A percentile compares a stretch with the other conserved stretches of the same genome.
These are phyloP conservation scores for Paulownia fortunei DNA, from an alignment of 257 asterid genomes.

Conservation along the genomic window DNA sequence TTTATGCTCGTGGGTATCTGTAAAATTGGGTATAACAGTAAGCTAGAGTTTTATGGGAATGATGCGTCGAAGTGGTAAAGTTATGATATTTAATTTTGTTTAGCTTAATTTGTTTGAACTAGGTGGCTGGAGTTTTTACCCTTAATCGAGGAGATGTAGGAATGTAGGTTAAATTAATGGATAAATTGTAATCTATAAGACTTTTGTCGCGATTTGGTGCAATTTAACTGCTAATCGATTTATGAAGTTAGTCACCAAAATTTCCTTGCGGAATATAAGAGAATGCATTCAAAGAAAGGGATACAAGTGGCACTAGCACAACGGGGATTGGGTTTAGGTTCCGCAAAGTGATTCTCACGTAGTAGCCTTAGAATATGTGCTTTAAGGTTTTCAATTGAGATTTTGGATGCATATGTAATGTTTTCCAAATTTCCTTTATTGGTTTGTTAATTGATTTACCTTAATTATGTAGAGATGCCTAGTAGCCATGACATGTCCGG, in stretches of 20 bases:
- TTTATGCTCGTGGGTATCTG: not conserved
- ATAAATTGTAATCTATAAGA: not conserved
- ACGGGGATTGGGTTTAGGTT: not conserved
- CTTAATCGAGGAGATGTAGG: not conserved
- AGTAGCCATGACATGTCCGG: constrained; percentile 55
- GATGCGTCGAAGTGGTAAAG: not conserved
- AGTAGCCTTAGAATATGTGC: not conserved
- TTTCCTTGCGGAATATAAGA: not conserved
- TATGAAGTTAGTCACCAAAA: not conserved
- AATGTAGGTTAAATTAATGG: not conserved
- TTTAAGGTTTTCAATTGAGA: not conserved
- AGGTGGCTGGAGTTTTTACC: constrained; percentile 3
- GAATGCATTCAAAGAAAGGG: not conserved
- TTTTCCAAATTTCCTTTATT: not conserved
- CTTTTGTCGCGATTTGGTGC: not conserved
- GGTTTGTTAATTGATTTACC: constrained; percentile 8
- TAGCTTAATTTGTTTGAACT: not conserved
- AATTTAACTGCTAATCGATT: not conserved
- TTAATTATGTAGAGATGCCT: constrained; percentile 55
- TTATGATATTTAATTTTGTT: not conserved
- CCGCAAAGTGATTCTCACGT: not conserved
- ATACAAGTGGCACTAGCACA: not conserved
- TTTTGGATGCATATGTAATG: not conserved
- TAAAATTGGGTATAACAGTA: constrained; percentile 31
- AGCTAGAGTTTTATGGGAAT: constrained; percentile 29